Evolutionary conservation across 345 rosid genomes (phyloP).

Genomic region (Conringia planisiliqua): DNA sequence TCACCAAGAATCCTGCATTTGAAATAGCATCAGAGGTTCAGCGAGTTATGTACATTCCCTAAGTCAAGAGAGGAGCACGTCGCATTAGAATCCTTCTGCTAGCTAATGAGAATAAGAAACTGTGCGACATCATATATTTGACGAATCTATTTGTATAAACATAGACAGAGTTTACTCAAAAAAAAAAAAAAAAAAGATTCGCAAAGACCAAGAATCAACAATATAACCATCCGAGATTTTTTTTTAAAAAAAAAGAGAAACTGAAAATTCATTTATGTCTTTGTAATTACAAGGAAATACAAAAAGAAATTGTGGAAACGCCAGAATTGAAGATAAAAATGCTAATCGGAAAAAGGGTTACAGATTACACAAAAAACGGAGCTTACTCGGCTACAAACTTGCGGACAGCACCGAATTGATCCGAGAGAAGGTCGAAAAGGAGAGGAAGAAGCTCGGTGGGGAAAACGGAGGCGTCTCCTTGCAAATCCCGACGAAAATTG

Average conservation of each 20-base stretch:
- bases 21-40: slow-evolving; percentile 1
- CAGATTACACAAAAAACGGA: slow-evolving; percentile 6
- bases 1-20: slow-evolving; percentile 74
- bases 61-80: not conserved
- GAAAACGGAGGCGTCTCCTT: slow-evolving; percentile 37
- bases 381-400: slow-evolving; percentile 66
- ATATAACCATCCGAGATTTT: not conserved
- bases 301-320: not conserved
- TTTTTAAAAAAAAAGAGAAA: not conserved
- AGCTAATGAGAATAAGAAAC: not conserved
- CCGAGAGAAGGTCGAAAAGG: slow-evolving; percentile 67
- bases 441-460: slow-evolving; percentile 58
- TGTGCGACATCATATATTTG: not conserved
- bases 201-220: not conserved
- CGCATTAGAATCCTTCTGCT: not conserved
- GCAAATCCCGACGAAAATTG: slow-evolving; percentile 48
- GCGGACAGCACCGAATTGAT: slow-evolving; percentile 71
- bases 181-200: not conserved
- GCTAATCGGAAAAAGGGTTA: not conserved
- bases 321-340: not conserved
- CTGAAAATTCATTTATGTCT: not conserved
- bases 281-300: not conserved
- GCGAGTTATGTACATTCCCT: not conserved
- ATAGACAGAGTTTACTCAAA: not conserved
- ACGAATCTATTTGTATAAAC: not conserved